Percentiles rank a stretch among this genome's conserved stretches.
Evolutionary conservation across 2,329 filamentous ascomycete species (phyloP).

Genomic region (Fusarium verrucosum): DNA sequence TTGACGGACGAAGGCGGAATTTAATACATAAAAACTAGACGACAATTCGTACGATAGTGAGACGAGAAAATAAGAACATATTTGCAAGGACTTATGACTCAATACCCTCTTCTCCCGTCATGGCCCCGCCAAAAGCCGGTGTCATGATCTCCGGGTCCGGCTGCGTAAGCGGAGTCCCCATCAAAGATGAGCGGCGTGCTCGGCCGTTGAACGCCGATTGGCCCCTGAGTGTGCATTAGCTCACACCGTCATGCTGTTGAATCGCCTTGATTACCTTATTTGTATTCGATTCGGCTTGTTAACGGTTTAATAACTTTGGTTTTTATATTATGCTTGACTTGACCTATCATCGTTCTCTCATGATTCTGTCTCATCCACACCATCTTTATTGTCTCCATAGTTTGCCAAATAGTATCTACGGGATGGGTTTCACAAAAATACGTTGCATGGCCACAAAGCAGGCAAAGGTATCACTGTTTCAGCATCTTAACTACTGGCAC

Average conservation of each 20-base stretch:
- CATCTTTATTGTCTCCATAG: not conserved
- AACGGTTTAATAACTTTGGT: not conserved
- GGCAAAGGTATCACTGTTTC: slow-evolving; percentile 11
- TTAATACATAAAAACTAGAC: not conserved
- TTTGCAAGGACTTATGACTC: slow-evolving; percentile 27
- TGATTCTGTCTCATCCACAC: too few species aligned
- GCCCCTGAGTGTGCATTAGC: slow-evolving; percentile 23
- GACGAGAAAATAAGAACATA: not conserved
- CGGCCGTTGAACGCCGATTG: slow-evolving; percentile 37
- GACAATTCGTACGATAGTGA: not conserved
- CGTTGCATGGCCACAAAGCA: not conserved
- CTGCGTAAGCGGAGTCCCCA: slow-evolving; percentile 35
- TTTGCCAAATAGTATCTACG: too few species aligned
- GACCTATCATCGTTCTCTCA: not conserved
- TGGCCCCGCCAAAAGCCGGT: slow-evolving; percentile 26
- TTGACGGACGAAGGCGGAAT: not conserved
- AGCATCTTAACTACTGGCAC: slow-evolving; percentile 8
- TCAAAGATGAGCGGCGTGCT: slow-evolving; percentile 34
- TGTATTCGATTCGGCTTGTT: slow-evolving; percentile 17
- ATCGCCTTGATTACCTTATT: slow-evolving; percentile 26
- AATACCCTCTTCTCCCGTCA: slow-evolving; percentile 15
- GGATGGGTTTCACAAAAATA: not conserved
- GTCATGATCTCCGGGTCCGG: slow-evolving; percentile 37
- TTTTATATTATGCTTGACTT: too few species aligned
- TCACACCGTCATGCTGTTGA: slow-evolving; percentile 1